Evolutionary conservation across 805 yeast genomes (phyloP).

Genomic region (Torulaspora franciscae): DNA sequence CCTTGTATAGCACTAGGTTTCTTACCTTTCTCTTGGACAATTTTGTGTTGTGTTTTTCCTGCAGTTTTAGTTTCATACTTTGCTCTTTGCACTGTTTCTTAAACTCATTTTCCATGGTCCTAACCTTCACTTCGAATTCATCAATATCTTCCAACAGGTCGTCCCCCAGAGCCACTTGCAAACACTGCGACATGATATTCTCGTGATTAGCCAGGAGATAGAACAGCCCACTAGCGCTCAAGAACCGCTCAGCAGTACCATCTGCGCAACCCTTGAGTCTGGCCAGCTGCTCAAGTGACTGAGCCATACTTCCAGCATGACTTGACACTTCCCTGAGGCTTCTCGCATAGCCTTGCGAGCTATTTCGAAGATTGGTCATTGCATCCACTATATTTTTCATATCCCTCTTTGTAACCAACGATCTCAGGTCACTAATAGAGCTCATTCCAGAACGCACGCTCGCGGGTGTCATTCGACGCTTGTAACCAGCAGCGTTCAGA

Average conservation of each 20-base stretch:
- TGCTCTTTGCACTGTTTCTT: constrained; percentile 49
- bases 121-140: constrained; percentile 42
- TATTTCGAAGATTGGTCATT: constrained; percentile 45
- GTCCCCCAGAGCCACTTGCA: constrained; percentile 50
- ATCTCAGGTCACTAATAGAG: constrained; percentile 55
- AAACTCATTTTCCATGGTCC: constrained; percentile 49
- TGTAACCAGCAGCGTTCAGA: constrained; percentile 7
- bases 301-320: constrained; percentile 69
- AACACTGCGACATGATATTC: constrained; percentile 56
- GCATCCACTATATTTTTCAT: constrained; percentile 46
- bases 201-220: constrained; percentile 73
- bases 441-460: constrained; percentile 46
- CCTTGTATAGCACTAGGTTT: constrained; percentile 62
- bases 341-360: constrained; percentile 44
- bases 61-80: constrained; percentile 48
- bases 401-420: constrained; percentile 56
- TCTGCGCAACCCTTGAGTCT: constrained; percentile 56
- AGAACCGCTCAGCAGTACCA: constrained; percentile 53
- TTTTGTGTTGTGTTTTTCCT: constrained; percentile 57
- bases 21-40: constrained; percentile 57
- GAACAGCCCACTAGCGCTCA: constrained; percentile 73
- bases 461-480: constrained; percentile 24
- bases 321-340: constrained; percentile 38
- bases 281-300: constrained; percentile 61
- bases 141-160: constrained; percentile 47